Percentiles rank a stretch among this genome's conserved stretches.
These are phyloP conservation scores for Dimargaris cristalligena DNA, from an alignment of 192 early-diverging fungal genomes.

Conservation along the genomic window DNA sequence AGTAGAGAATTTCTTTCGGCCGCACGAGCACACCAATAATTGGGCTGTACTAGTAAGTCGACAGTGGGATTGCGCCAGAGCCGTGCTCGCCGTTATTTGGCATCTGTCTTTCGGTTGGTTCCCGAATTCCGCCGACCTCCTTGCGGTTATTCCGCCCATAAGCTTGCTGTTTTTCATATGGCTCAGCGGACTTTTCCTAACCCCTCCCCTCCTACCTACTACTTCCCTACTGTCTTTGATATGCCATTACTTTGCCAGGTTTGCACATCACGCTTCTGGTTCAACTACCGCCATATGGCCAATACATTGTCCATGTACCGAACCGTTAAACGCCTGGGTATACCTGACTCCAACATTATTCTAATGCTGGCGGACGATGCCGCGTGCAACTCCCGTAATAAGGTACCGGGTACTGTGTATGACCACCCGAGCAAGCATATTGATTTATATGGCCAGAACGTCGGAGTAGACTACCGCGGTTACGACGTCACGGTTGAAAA, in stretches of 20 bases:
- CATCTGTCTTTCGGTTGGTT: too few species aligned
- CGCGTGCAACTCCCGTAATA: conserved; percentile 94
- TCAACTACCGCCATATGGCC: conserved; percentile 98
- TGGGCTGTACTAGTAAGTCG: conserved; percentile 86
- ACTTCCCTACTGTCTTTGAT: background rate
- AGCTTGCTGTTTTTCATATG: background rate
- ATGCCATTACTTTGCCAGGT: conserved; percentile 31
- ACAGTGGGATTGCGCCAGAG: too few species aligned
- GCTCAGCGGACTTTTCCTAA: background rate
- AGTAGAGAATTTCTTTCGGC: conserved; percentile 41
- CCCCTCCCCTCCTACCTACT: background rate
- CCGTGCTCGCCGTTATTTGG: too few species aligned
- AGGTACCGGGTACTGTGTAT: conserved; percentile 79
- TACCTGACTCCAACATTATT: conserved; percentile 96
- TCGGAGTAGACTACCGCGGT: conserved; percentile 97
- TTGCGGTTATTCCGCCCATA: conserved; percentile 5
- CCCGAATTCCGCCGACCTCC: too few species aligned
- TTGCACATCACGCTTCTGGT: conserved; percentile 97
- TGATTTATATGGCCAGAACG: conserved; percentile 91
- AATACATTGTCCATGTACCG: conserved; percentile 97
- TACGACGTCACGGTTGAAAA: conserved; percentile 99
- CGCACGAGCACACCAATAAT: conserved; percentile 78
- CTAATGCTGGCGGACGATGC: conserved; percentile 99
- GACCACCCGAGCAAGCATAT: conserved; percentile 66
- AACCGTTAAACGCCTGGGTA: conserved; percentile 94